A percentile compares a stretch with the other conserved stretches of the same genome.
These are phyloP conservation scores for Prosopis cineraria DNA, from an alignment of 306 rosid genomes.

Conservation along the genomic window DNA sequence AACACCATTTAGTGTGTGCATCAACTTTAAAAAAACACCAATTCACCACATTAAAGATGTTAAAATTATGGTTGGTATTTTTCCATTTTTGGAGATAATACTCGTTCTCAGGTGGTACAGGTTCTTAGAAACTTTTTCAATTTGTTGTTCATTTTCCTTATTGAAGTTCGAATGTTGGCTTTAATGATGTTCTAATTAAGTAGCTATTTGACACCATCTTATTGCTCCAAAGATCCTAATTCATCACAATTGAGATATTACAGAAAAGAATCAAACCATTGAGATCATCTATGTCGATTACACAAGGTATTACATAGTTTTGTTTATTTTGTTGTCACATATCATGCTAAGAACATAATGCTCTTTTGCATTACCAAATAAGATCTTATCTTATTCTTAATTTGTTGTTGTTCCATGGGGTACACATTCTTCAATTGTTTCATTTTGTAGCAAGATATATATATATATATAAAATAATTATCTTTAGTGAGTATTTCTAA, in stretches of 20 bases:
- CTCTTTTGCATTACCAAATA: neutral
- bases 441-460: neutral
- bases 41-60: neutral
- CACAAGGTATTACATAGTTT: neutral
- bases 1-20: neutral
- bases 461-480: neutral
- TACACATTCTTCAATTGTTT: neutral
- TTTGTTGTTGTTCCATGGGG: neutral
- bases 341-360: neutral
- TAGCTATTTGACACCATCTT: neutral
- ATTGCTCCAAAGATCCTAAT: neutral
- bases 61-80: neutral
- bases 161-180: no score
- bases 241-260: neutral
- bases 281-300: neutral
- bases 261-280: neutral
- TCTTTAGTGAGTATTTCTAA: neutral
- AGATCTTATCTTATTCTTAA: neutral
- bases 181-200: neutral
- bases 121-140: neutral
- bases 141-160: neutral
- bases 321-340: neutral
- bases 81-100: neutral
- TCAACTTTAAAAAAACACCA: neutral
- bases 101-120: no score